Percentiles rank a stretch among this genome's conserved stretches.
phyloP scores from a whole-genome alignment of 257 asterid genomes.

The Buddleja alternifolia region DNA sequence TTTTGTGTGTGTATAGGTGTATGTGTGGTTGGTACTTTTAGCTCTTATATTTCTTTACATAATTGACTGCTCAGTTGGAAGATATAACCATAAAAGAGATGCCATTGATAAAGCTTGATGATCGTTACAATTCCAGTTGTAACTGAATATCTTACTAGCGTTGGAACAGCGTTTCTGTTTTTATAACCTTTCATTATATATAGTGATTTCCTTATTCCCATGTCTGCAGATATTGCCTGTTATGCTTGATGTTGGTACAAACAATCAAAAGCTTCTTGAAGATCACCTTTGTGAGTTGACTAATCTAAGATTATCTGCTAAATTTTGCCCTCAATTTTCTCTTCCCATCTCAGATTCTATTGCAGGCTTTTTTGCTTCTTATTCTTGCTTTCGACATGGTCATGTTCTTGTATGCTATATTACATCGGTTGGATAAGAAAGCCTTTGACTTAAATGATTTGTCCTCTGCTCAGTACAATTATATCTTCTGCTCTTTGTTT shows the following conservation, averaged over 20 bases:
- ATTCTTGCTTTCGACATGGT: conserved; percentile 12
- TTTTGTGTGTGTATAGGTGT: not conserved
- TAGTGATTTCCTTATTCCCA: conserved; percentile 23
- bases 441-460: conserved; percentile 1
- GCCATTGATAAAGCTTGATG: conserved; percentile 23
- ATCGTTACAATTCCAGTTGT: not conserved
- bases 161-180: not conserved
- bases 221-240: conserved; percentile 82
- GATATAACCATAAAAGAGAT: conserved; percentile 5
- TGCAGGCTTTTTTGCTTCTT: conserved; percentile 21
- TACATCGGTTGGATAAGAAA: not conserved
- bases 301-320: conserved; percentile 20
- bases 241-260: conserved; percentile 99
- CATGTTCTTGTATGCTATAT: not conserved
- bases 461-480: conserved; percentile 1
- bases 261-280: conserved; percentile 89
- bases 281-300: conserved; percentile 90
- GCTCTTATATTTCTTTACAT: conserved; percentile 3
- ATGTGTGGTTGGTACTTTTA: not conserved
- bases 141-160: not conserved
- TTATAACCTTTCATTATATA: not conserved
- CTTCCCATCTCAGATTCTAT: conserved; percentile 19
- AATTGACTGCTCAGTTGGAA: not conserved
- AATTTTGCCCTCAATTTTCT: conserved; percentile 17
- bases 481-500: conserved; percentile 20